A percentile compares a stretch with the other conserved stretches of the same genome.
These are phyloP conservation scores for Umbelopsis vinacea DNA, from an alignment of 192 early-diverging fungal genomes.

Conservation along the genomic window DNA sequence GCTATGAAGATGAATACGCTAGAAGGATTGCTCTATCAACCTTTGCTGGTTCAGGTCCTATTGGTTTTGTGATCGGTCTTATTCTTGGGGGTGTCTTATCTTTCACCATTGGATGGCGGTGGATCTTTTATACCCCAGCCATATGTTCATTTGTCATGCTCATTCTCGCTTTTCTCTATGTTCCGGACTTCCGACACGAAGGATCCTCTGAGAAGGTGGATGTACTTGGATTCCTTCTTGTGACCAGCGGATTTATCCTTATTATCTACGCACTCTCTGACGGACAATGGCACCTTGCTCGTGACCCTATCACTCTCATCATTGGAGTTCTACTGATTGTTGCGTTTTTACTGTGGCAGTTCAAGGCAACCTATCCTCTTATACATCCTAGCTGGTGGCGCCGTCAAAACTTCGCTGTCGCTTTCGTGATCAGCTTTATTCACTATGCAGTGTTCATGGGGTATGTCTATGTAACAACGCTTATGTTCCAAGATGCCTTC, in stretches of 20 bases:
- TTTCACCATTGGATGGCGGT: conserved; percentile 46
- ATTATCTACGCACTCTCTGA: conserved; percentile 43
- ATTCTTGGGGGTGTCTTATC: conserved; percentile 45
- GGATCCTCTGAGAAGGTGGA: conserved; percentile 39
- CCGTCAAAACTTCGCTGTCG: conserved; percentile 49
- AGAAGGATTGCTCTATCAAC: conserved; percentile 34
- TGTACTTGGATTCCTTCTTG: conserved; percentile 34
- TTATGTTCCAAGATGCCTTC: conserved; percentile 55
- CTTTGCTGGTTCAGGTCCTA: conserved; percentile 44
- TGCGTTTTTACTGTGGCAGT: conserved; percentile 47
- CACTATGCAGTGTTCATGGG: conserved; percentile 45
- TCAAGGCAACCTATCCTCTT: conserved; percentile 43
- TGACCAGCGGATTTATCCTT: conserved; percentile 33
- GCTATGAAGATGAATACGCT: conserved; percentile 33
- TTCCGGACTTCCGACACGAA: conserved; percentile 37
- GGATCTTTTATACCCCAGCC: conserved; percentile 46
- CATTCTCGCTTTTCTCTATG: conserved; percentile 38
- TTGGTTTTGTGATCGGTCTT: conserved; percentile 38
- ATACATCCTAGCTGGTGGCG: conserved; percentile 48
- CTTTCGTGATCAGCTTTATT: conserved; percentile 46
- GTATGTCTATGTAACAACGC: conserved; percentile 50
- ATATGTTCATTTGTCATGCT: conserved; percentile 39
- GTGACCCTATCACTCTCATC: conserved; percentile 34
- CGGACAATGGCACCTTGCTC: conserved; percentile 38
- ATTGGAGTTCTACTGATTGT: conserved; percentile 42